Evolutionary conservation across 352 stramenopile genomes (phyloP), one percentile per base, ranked within the genome.

Genomic region (Nothophytophthora sp.): DNA sequence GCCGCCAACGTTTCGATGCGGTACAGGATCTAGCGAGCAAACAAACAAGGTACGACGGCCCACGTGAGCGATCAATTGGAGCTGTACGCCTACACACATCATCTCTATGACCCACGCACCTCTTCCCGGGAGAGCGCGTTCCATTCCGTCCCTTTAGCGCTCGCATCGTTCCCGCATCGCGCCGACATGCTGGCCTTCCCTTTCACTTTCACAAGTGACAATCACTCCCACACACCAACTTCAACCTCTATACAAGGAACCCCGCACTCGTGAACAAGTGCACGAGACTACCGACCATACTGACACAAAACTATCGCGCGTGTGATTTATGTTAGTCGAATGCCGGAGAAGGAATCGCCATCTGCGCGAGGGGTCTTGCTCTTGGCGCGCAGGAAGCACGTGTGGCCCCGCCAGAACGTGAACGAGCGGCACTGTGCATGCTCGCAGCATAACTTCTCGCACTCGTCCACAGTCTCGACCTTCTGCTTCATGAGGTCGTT

Each of bases 361-460:
- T 87, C 73, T 7, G 58, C 39, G 1, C 76, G 70, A 11, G 76
- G 72, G 2, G 62, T 50, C 18, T 66, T 80, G 40, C 50, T 67
- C 23, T 37, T 57, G 22, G 70, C 66, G 15, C 79, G 74, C n/a
- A 90, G 50, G 55, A 87, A 90, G 55, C 79, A 90, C n/a, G 76
- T 87, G 34, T 61, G 56, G 5, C 70, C 72, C 37, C 70, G 79
- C 76, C 79, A 90, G 44, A 88, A 87, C 12, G 74, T 87, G 52
- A 84, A 90, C 28, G 76, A 88, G 28, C 71, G 56, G 53, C 79
- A 90, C 25, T 73, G 54, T 0, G 74, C 39, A 37, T 90, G 70
- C 8, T 68, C 63, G 39, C 79, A 90, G 55, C 79, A 90, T 12
- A 90, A 54, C 37, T 60, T 37, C 38, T 90, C 79, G 43, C 79